phyloP scores from a whole-genome alignment of 768 basidiomycete genomes.

The Amanita thiersii region DNA sequence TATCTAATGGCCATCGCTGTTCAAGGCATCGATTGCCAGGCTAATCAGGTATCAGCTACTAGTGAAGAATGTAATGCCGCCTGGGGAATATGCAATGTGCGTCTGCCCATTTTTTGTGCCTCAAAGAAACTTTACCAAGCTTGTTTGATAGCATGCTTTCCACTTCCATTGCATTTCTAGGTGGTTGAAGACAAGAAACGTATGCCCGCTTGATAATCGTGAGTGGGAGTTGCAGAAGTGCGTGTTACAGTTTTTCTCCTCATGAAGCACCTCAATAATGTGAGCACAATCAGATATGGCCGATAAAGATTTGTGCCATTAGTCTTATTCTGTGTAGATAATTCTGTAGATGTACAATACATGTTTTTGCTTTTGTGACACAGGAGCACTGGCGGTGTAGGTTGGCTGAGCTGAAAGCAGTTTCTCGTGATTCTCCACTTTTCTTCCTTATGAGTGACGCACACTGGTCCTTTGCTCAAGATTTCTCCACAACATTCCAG shows the following conservation, averaged over 20 bases:
- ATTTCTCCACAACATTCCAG: slow-evolving; percentile 44
- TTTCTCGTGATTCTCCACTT: too few relatives aligned
- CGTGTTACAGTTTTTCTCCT: slow-evolving; percentile 22
- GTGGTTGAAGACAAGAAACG: slow-evolving; percentile 97
- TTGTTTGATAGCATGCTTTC: slow-evolving; percentile 6
- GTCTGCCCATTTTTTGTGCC: slow-evolving; percentile 13
- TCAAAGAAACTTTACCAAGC: background rate
- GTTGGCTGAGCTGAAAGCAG: too few relatives aligned
- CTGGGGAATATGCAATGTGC: slow-evolving; percentile 98
- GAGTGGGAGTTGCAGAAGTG: slow-evolving; percentile 98
- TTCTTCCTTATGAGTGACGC: slow-evolving; percentile 25
- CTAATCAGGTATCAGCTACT: slow-evolving; percentile 95
- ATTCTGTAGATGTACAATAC: background rate
- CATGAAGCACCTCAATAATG: slow-evolving; percentile 2
- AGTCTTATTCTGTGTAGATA: slow-evolving; percentile 1
- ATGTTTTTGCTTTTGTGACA: too few relatives aligned
- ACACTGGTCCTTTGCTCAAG: slow-evolving; percentile 39
- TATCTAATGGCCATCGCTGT: slow-evolving; percentile 3
- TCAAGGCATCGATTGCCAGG: slow-evolving; percentile 99
- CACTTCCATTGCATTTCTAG: slow-evolving; percentile 26
- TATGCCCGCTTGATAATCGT: slow-evolving; percentile 90
- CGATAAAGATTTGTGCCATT: too few relatives aligned
- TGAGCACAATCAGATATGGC: slow-evolving; percentile 26
- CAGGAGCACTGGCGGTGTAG: too few relatives aligned
- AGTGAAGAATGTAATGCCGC: slow-evolving; percentile 97